Conservation (phyloP, 257 asterid species). For the Solanum chmielewskii region DNA sequence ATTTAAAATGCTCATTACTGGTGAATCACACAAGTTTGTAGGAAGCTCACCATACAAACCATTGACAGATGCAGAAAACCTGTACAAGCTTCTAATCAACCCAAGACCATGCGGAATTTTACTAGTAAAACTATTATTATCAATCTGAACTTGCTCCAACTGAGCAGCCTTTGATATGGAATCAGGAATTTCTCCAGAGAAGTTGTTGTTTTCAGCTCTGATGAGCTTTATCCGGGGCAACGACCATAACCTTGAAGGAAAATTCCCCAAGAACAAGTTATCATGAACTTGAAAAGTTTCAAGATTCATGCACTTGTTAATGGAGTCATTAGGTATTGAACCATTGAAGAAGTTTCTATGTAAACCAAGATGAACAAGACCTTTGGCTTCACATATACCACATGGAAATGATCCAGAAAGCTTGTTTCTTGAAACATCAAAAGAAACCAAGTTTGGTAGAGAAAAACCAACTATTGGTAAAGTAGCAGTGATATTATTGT, state of each 20-base stretch:
- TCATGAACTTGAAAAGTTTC: constrained; percentile 83
- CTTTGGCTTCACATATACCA: constrained; percentile 48
- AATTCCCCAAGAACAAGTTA: constrained; percentile 52
- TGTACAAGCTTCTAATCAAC: constrained; percentile 43
- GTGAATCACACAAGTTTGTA: constrained; percentile 72
- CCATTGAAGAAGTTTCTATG: constrained; percentile 61
- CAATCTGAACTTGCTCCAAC: constrained; percentile 85
- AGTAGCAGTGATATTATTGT: constrained; percentile 54
- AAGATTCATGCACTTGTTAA: constrained; percentile 39
- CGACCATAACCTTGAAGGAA: constrained; percentile 65
- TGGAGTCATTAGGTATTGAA: constrained; percentile 34
- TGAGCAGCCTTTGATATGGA: constrained; percentile 56
- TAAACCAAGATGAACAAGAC: constrained; percentile 41
- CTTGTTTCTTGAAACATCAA: constrained; percentile 75
- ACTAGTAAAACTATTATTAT: constrained; percentile 56
- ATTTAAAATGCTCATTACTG: constrained; percentile 70
- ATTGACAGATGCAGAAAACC: constrained; percentile 69
- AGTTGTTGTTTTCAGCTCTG: constrained; percentile 71
- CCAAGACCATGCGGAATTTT: constrained; percentile 61
- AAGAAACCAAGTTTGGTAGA: constrained; percentile 56
- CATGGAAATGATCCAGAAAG: constrained; percentile 57
- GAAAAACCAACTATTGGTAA: constrained; percentile 32
- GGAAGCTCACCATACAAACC: constrained; percentile 68
- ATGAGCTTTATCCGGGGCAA: constrained; percentile 58
- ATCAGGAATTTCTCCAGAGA: constrained; percentile 70